These are phyloP conservation scores for Neocatenulostroma microsporum DNA, from an alignment of 2,329 filamentous ascomycete genomes.

Conservation along the genomic window DNA sequence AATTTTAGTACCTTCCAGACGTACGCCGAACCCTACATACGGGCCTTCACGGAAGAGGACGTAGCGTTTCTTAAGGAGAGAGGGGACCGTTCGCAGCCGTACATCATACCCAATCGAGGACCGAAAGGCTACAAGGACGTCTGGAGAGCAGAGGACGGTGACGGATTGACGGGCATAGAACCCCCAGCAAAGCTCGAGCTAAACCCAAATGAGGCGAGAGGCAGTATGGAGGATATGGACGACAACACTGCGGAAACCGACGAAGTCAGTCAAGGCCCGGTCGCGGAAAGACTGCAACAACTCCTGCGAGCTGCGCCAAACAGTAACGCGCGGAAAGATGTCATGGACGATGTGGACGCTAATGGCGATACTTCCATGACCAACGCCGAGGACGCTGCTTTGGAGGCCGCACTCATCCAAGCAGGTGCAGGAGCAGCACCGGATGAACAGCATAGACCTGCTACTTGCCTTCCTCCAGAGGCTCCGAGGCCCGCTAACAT, in stretches of 20 bases:
- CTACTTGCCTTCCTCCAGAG: slow-evolving; percentile 60
- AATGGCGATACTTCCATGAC: slow-evolving; percentile 38
- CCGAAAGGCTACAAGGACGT: slow-evolving; percentile 80
- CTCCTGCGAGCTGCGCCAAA: slow-evolving; percentile 64
- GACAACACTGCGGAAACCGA: slow-evolving; percentile 85
- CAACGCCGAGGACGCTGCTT: slow-evolving; percentile 38
- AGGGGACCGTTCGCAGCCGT: slow-evolving; percentile 74
- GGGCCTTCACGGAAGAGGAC: slow-evolving; percentile 85
- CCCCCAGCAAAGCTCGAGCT: slow-evolving; percentile 56
- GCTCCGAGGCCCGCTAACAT: slow-evolving; percentile 20
- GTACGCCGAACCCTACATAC: slow-evolving; percentile 86
- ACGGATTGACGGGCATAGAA: slow-evolving; percentile 68
- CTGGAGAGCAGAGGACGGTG: slow-evolving; percentile 94
- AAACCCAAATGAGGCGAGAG: slow-evolving; percentile 72
- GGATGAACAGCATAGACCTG: slow-evolving; percentile 40
- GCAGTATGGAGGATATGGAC: slow-evolving; percentile 76
- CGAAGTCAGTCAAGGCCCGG: slow-evolving; percentile 76
- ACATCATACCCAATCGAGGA: slow-evolving; percentile 76
- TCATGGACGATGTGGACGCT: slow-evolving; percentile 41
- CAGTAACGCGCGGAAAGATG: slow-evolving; percentile 43
- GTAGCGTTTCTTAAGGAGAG: slow-evolving; percentile 81
- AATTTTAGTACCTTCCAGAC: slow-evolving; percentile 88
- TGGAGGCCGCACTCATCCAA: slow-evolving; percentile 15
- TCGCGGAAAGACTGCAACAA: slow-evolving; percentile 73
- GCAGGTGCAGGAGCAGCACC: slow-evolving; percentile 15